Evolutionary conservation across 2,329 filamentous ascomycete genomes (phyloP), one percentile per base, ranked within the genome.

Genomic region (Teratosphaeriaceae sp.): DNA sequence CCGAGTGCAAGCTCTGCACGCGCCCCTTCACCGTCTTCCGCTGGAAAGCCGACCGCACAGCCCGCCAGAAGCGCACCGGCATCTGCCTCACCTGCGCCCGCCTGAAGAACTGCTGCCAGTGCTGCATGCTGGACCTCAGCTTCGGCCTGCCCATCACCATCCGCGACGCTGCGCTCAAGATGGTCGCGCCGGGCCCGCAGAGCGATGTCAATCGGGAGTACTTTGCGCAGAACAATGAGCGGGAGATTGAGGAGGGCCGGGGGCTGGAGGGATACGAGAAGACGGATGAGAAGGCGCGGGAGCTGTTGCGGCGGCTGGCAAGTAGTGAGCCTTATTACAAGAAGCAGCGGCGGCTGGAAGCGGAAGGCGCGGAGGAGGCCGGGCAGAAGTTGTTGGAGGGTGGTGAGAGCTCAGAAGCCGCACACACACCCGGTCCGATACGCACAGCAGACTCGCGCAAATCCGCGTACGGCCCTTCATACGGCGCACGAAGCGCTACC

Each of bases 101-200:
- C 34, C 76, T 97, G 53, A 98, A 98, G 70, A 98, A 98, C 71
- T 97, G 92, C 72, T 98, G 92, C 62, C 92, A 98, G 71, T 90
- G 84, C 69, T 98, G 92, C 72, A 97, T 97, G 88, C 82, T 98
- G 41, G 92, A 98, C 74, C 71, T 98, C 47, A 90, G 87, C 11
- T 98, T 97, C 60, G 94, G 92, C 19, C 74, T 98, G 21, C 92
- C 92, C 9, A 94, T 98, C 59, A 85, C 89, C 12, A 86, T 98
- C 45, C 82, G 92, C 61, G 92, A 98, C 72, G 92, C 92, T 2
- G 92, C 94, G 4, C 74, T 98, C 50, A 97, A 97, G 72, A 95
- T 98, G 85, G 86, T 97, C 31, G 89, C 90, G 1, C 89, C 92
- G 0, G 92, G 92, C 0, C 92, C 92, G 1, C 79, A 88, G 50